These are phyloP conservation scores for Pseudognaphalium luteoalbum DNA, from an alignment of 129 eudicot genomes.

Conservation along the genomic window DNA sequence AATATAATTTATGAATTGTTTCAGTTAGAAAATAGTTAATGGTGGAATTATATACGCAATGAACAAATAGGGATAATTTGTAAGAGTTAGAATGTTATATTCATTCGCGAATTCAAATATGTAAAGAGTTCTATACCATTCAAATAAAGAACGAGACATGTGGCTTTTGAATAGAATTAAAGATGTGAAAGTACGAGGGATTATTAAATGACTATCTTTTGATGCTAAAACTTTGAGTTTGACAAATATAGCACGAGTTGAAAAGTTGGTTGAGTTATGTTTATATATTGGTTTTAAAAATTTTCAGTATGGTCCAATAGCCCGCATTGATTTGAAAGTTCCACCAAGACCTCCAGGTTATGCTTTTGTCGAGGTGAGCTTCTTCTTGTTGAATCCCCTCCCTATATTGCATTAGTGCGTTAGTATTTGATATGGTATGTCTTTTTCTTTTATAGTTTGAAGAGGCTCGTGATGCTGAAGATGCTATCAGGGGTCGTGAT, in stretches of 20 bases:
- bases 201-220: neutral
- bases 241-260: neutral
- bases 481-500: constrained; percentile 94
- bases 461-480: constrained; percentile 93
- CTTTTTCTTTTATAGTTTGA: constrained; percentile 52
- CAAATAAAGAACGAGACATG: neutral
- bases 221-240: neutral
- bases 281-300: constrained; percentile 3
- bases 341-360: constrained; percentile 99
- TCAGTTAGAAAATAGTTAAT: neutral
- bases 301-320: constrained; percentile 90
- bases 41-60: neutral
- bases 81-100: neutral
- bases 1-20: too few relatives aligned
- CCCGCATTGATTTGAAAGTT: constrained; percentile 81
- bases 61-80: neutral
- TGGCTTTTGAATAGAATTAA: neutral
- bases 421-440: neutral
- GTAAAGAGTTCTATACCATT: neutral
- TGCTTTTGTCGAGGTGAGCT: constrained; percentile 90
- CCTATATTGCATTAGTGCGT: neutral
- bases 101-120: too few relatives aligned
- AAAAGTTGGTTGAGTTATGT: neutral
- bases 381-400: neutral
- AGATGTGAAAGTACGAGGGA: neutral